A percentile compares a stretch with the other conserved stretches of the same genome.
These are phyloP conservation scores for Fragaria ananassa DNA, from an alignment of 306 rosid genomes.

Conservation along the genomic window DNA sequence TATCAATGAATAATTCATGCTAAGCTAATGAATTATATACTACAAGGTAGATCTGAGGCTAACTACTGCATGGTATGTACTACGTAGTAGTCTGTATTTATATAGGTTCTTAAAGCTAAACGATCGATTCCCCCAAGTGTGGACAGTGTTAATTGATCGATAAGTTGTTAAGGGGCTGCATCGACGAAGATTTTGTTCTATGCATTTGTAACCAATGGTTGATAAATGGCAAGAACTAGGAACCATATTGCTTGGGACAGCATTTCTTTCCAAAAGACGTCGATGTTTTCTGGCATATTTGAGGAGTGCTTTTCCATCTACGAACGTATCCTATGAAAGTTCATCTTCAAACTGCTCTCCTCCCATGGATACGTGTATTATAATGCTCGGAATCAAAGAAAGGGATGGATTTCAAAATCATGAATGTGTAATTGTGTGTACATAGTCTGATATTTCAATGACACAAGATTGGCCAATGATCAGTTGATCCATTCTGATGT, in stretches of 20 bases:
- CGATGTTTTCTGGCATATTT: background rate
- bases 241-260: background rate
- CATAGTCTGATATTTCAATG: background rate
- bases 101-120: background rate
- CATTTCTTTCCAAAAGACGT: background rate
- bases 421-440: background rate
- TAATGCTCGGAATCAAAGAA: background rate
- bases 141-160: background rate
- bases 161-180: background rate
- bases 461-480: background rate
- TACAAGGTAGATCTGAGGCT: background rate
- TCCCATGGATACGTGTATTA: background rate
- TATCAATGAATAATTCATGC: background rate
- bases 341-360: background rate
- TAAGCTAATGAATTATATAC: background rate
- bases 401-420: background rate
- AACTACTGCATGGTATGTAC: background rate
- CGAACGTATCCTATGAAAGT: background rate
- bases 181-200: background rate
- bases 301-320: background rate
- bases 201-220: background rate
- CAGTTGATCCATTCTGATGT: background rate
- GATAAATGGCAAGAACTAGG: background rate
- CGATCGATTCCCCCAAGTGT: background rate
- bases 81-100: background rate